These are phyloP conservation scores for Stachybotrys chlorohalonatus DNA, from an alignment of 2,329 filamentous ascomycete species.

Conservation along the genomic window DNA sequence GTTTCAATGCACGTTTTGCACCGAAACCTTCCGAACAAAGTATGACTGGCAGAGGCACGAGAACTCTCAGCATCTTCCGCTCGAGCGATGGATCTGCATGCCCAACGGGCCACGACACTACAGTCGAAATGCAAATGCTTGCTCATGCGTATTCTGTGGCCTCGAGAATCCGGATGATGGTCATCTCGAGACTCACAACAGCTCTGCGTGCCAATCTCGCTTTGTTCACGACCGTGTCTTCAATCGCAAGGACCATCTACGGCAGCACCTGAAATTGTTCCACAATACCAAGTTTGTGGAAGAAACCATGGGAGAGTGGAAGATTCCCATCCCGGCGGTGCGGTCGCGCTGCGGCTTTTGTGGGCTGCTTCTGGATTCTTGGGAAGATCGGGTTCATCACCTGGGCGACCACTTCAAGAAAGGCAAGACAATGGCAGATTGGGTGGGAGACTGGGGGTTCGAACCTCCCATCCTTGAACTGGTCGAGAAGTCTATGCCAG, in stretches of 20 bases:
- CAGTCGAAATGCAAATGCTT: slow-evolving; percentile 20
- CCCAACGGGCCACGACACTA: slow-evolving; percentile 22
- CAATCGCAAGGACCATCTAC: slow-evolving; percentile 32
- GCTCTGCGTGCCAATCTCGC: slow-evolving; percentile 40
- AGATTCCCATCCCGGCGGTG: slow-evolving; percentile 23
- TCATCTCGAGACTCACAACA: slow-evolving; percentile 27
- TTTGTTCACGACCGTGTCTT: slow-evolving; percentile 31
- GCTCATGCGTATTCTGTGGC: slow-evolving; percentile 28
- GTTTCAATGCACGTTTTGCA: slow-evolving; percentile 36
- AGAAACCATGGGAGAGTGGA: slow-evolving; percentile 21
- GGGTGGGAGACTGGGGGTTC: slow-evolving; percentile 34
- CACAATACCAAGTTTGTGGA: slow-evolving; percentile 28
- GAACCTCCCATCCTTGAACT: slow-evolving; percentile 25
- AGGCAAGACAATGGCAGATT: slow-evolving; percentile 31
- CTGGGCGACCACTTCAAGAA: slow-evolving; percentile 31
- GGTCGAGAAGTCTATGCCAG: slow-evolving; percentile 31
- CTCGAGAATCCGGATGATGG: slow-evolving; percentile 17
- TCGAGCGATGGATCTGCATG: slow-evolving; percentile 34
- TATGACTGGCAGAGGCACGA: slow-evolving; percentile 42
- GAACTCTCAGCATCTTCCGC: slow-evolving; percentile 33
- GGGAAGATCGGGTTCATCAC: slow-evolving; percentile 24
- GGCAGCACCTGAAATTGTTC: slow-evolving; percentile 30
- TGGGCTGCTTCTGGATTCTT: slow-evolving; percentile 22
- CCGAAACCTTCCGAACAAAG: slow-evolving; percentile 33
- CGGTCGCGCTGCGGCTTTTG: slow-evolving; percentile 31